Conservation (phyloP, 768 basidiomycete species). For the Calocybe cyanea region DNA sequence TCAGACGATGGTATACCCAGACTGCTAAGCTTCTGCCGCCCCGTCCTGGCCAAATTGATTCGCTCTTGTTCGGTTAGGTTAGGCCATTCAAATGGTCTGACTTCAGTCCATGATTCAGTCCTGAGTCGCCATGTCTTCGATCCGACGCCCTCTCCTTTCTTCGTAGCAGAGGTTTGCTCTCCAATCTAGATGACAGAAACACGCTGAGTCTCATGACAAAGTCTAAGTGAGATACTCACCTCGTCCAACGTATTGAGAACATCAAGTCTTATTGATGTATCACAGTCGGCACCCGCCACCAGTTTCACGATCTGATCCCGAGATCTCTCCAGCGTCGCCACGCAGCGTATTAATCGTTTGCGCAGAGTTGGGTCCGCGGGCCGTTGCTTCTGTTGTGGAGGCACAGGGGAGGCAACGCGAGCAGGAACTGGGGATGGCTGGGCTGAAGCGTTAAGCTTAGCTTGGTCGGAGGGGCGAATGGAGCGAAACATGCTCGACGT, state of each 20-base stretch:
- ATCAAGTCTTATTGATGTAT: conserved; percentile 32
- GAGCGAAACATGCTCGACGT: conserved; percentile 32
- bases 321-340: conserved; percentile 46
- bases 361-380: conserved; percentile 22
- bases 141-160: conserved; percentile 32
- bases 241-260: conserved; percentile 47
- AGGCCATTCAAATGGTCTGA: conserved; percentile 64
- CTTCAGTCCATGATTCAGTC: conserved; percentile 57
- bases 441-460: conserved; percentile 25
- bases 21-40: conserved; percentile 41
- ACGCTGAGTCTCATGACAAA: background rate
- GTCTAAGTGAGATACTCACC: conserved; percentile 28
- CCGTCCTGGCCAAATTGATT: conserved; percentile 46
- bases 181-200: conserved; percentile 39
- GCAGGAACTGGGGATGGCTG: conserved; percentile 22
- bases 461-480: conserved; percentile 24
- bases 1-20: conserved; percentile 59
- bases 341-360: conserved; percentile 48
- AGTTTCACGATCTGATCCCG: conserved; percentile 44
- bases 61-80: conserved; percentile 46
- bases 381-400: conserved; percentile 16
- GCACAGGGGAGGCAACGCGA: conserved; percentile 24
- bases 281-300: conserved; percentile 40
- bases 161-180: conserved; percentile 34
- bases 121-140: conserved; percentile 50